Conservation (phyloP, 192 early-diverging fungal genomes). For the Coemansia sp. region DNA sequence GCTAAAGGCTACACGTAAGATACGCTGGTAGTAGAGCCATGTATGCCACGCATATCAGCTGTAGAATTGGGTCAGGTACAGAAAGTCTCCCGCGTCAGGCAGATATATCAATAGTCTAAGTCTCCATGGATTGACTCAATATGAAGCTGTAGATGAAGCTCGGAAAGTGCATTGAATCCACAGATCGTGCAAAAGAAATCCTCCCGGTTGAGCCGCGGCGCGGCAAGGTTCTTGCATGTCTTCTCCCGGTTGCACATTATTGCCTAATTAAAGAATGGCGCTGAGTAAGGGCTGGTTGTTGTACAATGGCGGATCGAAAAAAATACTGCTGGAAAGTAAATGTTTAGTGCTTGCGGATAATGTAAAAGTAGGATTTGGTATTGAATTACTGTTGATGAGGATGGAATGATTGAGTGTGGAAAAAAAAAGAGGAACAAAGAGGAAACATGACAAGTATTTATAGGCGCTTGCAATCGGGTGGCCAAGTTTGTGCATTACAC, state of each 20-base stretch:
- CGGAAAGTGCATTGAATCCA: slow-evolving; percentile 50
- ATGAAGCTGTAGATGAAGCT: slow-evolving; percentile 44
- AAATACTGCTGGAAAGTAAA: neutral
- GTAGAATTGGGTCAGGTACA: neutral
- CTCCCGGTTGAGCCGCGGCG: slow-evolving; percentile 33
- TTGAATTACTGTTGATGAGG: neutral
- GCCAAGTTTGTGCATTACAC: neutral
- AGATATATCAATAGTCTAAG: neutral
- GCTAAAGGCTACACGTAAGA: neutral
- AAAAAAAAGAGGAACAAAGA: neutral
- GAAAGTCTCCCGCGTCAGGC: neutral
- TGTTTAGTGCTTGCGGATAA: neutral
- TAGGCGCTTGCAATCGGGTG: neutral
- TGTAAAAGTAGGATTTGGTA: neutral
- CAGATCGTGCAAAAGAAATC: slow-evolving; percentile 55
- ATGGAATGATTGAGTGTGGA: neutral
- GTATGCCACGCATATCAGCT: neutral
- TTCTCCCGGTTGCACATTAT: slow-evolving; percentile 35
- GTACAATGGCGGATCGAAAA: neutral
- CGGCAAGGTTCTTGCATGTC: slow-evolving; percentile 7
- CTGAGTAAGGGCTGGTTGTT: neutral
- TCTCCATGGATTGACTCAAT: slow-evolving; percentile 22
- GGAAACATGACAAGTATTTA: neutral
- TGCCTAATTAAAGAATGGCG: neutral
- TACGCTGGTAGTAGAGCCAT: neutral